A percentile compares a stretch with the other conserved stretches of the same genome.
Conservation (phyloP, 2,329 filamentous ascomycete genomes). For the Fusarium annulatum region DNA sequence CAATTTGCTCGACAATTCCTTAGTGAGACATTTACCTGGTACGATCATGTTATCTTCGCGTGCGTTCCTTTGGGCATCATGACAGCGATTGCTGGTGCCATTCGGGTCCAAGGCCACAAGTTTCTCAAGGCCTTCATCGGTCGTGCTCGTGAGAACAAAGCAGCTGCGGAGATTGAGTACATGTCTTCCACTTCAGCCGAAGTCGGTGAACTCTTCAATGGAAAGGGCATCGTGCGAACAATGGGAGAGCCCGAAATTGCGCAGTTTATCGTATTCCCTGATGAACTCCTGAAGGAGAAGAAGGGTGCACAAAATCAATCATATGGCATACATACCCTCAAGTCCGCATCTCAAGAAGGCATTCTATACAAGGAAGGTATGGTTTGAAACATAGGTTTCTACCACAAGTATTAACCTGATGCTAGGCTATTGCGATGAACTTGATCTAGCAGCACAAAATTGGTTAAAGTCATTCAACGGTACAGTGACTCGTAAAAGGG, state of each 20-base stretch:
- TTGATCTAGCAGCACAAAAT: background rate
- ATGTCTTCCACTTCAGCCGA: background rate
- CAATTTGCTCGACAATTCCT: background rate
- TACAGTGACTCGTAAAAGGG: background rate
- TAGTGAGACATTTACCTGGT: background rate
- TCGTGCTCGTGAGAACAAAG: background rate
- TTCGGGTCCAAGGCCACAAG: fast-evolving
- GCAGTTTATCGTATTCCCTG: background rate
- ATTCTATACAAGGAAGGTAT: background rate
- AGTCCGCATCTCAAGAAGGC: background rate
- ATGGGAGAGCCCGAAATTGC: background rate
- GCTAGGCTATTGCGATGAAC: background rate
- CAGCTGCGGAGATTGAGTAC: background rate
- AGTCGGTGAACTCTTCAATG: background rate
- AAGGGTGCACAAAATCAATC: background rate
- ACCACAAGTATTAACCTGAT: background rate
- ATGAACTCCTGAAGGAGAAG: background rate
- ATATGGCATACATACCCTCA: background rate
- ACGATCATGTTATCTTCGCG: background rate
- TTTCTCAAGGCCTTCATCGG: background rate
- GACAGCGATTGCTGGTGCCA: background rate
- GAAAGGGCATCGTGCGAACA: background rate
- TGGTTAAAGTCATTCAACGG: background rate
- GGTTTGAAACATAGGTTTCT: background rate
- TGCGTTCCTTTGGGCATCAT: background rate